phyloP scores from a whole-genome alignment of 768 basidiomycete species.

The Pulveroboletus sp. region DNA sequence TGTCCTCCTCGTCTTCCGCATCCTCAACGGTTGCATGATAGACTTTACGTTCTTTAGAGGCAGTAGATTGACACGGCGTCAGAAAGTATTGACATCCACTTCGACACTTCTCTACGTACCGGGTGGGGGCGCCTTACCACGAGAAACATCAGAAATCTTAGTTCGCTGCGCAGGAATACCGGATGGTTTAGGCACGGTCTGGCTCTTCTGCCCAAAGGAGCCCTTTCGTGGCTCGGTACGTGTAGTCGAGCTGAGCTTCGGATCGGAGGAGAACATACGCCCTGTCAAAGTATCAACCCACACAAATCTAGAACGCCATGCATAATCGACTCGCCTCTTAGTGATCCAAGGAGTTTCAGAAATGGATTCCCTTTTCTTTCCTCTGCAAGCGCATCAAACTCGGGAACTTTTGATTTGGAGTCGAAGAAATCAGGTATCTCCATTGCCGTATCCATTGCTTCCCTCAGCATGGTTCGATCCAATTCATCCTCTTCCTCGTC shows the following conservation, averaged over 20 bases:
- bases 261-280: slow-evolving; percentile 54
- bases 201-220: slow-evolving; percentile 20
- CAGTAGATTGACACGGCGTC: slow-evolving; percentile 7
- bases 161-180: slow-evolving; percentile 1
- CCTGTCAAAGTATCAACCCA: slow-evolving; percentile 38
- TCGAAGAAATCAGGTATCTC: slow-evolving; percentile 57
- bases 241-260: slow-evolving; percentile 40
- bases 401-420: slow-evolving; percentile 41
- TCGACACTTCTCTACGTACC: slow-evolving; percentile 7
- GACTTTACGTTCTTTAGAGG: slow-evolving; percentile 33
- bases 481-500: slow-evolving; percentile 69
- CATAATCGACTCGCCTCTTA: slow-evolving; percentile 51
- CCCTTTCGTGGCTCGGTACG: slow-evolving; percentile 34
- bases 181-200: slow-evolving; percentile 12
- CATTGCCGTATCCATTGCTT: slow-evolving; percentile 69
- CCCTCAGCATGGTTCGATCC: slow-evolving; percentile 54
- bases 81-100: background rate
- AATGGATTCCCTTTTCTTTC: slow-evolving; percentile 72
- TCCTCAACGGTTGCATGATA: slow-evolving; percentile 58
- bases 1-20: slow-evolving; percentile 61
- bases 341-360: slow-evolving; percentile 66
- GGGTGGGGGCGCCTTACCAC: slow-evolving; percentile 9
- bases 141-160: slow-evolving; percentile 7
- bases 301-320: background rate
- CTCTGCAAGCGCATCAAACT: slow-evolving; percentile 42